Evolutionary conservation across 2,329 filamentous ascomycete genomes (phyloP), one percentile per base, ranked within the genome.

Genomic region (Coniochaeta sp.): DNA sequence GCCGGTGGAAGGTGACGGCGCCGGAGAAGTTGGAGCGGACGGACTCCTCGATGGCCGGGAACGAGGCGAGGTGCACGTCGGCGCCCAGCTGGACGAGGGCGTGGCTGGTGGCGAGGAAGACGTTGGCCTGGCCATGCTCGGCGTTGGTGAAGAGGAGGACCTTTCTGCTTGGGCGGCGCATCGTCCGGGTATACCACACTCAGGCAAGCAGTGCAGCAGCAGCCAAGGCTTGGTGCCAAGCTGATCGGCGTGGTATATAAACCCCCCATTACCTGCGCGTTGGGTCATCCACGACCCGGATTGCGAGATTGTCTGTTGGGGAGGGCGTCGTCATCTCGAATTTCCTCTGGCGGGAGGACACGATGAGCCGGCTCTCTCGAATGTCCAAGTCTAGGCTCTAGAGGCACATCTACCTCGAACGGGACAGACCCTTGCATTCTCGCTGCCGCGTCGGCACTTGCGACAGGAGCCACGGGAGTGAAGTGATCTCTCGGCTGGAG

Each of bases 21-120:
- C 61, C n/a, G 62, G 57, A 44, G 65, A 67, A 28, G 69, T 62
- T 9, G 64, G 63, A 44, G 0, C 61, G 36, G 5, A 76, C 67
- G 1, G 71, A 70, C 4, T 64, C 47, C 19, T 73, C 68, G 1
- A 80, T 67, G 3, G 68, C 66, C 0, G 65, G 60, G 61, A 77
- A 80, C 0, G 79, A 79, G 3, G 73, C 77, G 28, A 81, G 58
- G 52, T 67, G 64, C 17, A 65, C 47, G 6, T 60, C 40, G 0
- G 57, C 30, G 5, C 57, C 54, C 2, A 55, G 19, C 17, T 62
- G 55, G 32, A 65, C 55, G 10, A 69, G 61, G 28, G 63, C 62
- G 16, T 66, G 59, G 28, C 59, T 60, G 16, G 58, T 60, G 16
- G 66, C 67, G 1, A 69, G 62, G 57, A 66, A 65, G 6, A 69